Conservation (phyloP, 106 monocot species). For the Iris macrosiphon region DNA sequence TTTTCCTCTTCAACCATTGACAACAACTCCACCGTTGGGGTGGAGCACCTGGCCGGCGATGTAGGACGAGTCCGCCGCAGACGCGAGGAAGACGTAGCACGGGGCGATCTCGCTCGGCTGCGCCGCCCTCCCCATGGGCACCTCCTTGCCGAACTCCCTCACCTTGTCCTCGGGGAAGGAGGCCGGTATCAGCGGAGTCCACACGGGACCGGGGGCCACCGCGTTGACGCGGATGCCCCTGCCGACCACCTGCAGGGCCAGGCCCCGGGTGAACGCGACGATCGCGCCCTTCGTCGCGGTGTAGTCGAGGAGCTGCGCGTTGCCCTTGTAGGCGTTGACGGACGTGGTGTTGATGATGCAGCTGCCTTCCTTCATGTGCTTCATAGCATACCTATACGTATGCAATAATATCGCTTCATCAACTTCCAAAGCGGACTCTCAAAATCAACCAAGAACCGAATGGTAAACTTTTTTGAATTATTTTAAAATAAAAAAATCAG, state of each 20-base stretch:
- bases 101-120: conserved; percentile 63
- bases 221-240: conserved; percentile 71
- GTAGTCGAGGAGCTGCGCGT: conserved; percentile 49
- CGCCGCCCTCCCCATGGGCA: conserved; percentile 63
- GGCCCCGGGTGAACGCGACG: conserved; percentile 52
- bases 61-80: conserved; percentile 31
- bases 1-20: conserved; percentile 12
- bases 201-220: conserved; percentile 69
- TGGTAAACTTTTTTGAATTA: too few species aligned
- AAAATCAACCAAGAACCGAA: too few species aligned
- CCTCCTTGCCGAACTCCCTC: conserved; percentile 37
- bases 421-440: too few species aligned
- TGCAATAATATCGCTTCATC: too few species aligned
- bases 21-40: conserved; percentile 25
- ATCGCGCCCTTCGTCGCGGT: conserved; percentile 78
- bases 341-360: conserved; percentile 64
- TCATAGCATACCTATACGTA: conserved; percentile 45
- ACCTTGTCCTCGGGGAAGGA: conserved; percentile 47
- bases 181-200: conserved; percentile 74
- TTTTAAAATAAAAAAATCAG: too few species aligned
- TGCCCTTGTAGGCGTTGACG: conserved; percentile 63
- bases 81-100: conserved; percentile 51
- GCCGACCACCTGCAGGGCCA: conserved; percentile 48
- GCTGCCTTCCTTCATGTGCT: conserved; percentile 45
- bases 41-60: conserved; percentile 59